Evolutionary conservation across 2,329 filamentous ascomycete species (phyloP), one percentile per base, ranked within the genome.

Genomic region (Venturia oleaginea): DNA sequence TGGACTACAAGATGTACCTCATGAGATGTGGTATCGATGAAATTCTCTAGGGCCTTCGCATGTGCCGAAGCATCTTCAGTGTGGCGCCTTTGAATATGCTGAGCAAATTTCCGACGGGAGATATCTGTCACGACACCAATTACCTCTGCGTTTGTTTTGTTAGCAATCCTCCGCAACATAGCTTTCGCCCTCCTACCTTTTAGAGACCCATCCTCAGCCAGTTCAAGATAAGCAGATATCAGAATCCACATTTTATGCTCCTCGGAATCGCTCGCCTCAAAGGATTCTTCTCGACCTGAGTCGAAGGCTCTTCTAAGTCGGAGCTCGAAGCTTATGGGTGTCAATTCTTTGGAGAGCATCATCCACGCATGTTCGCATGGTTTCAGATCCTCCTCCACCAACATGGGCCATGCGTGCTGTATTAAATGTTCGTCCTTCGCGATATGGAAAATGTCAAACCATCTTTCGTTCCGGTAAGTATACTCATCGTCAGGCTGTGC

Each of bases 231-330:
- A 22, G 61, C 34, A 17, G 72, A 72, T 59, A 70, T 70, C 6
- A 74, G 61, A 17, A 75, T 70, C 72, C 72, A 75, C 43, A 67
- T 65, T 37, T 17, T 43, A 7, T 54, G 32, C 10, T 70, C 66
- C 3, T 67, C 60, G 17, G 27, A 42, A 30, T 27, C 27, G n/a
- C 51, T 24, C 7, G 42, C 40, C 24, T 30, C 59, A 34, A 13
- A 30, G 4, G 51, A n/a, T n/a, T 59, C 22, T 38, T 68, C 71
- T 64, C 37, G 68, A 66, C 64, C 70, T 64, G 67, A 71, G 3
- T 65, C 68, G 75, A 76, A 78, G 1, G 70, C 68, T 65, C 73
- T 73, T 55, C 69, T 75, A 19, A 63, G 61, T 7, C 62, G 46
- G 24, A 42, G 32, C 43, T 66, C 61, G 19, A 64, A 27, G 17